Base-by-base conservation (phyloP, 1,139 yeast species). In the Sugiyamaella xylanicola region DNA sequence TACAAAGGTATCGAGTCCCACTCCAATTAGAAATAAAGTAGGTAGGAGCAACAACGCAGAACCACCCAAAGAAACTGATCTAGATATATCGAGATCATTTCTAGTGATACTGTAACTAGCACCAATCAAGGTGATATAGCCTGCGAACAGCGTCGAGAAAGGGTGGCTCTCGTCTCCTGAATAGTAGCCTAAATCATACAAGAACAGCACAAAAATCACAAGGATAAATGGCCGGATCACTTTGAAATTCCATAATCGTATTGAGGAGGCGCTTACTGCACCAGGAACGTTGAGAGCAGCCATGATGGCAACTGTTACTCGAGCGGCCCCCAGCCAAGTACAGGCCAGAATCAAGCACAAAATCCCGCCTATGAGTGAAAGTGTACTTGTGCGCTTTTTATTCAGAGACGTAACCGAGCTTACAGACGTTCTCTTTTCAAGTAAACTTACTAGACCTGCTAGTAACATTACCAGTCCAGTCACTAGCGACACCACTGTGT, bases 391-490 rank as follows among this genome's bases (percentile, higher is more conserved):
- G n/a, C 48, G 43, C 22, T 54, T 56, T 19, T 17, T 29, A 29
- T 45, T 32, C 16, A 29, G 11, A 19, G 42, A 20, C 21, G 40
- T 7, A 5, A 22, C 19, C 8, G 44, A 32, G 22, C 27, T 25
- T 2, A 25, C 37, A 2, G 48, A 21, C 1, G 44, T 43, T 8
- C 54, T 43, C 29, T 56, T 51, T n/a, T 62, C 68, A 15, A 66
- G 59, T 39, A 64, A 55, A 15, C 63, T 57, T 15, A 64, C 56
- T 3, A 65, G 54, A 0, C 70, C 70, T 2, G 65, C 60, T 35
- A 63, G 47, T 11, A 65, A 29, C 56, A 66, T 54, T 11, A 66
- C 59, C 9, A 62, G 51, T 4, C 71, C 70, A 2, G 65, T 54
- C 11, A 66, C 66, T 56, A 65, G 54, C 20, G 61, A 46, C 20